Percentiles rank a stretch among this genome's conserved stretches.
Evolutionary conservation across 164 flowering plant genomes (phyloP).

Genomic region (Annona cherimola): DNA sequence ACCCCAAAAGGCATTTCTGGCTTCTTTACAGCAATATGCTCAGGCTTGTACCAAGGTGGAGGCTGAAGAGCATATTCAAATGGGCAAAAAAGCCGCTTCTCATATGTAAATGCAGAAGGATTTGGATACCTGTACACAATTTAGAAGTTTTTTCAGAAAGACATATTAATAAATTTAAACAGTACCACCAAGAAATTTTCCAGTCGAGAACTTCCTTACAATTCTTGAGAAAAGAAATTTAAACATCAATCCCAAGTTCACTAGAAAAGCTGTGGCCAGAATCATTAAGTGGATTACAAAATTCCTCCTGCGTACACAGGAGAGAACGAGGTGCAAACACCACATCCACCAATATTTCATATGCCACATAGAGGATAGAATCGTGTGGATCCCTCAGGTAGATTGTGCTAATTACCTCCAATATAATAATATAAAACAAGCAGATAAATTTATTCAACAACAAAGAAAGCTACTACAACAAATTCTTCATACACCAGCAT

Average conservation of each 20-base stretch:
- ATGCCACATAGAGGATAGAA: no score
- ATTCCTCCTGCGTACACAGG: no score
- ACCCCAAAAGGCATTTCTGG: constrained; percentile 82
- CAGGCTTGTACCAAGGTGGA: constrained; percentile 80
- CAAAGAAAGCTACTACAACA: no score
- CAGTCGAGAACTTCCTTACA: not conserved
- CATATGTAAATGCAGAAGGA: constrained; percentile 94
- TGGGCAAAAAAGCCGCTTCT: constrained; percentile 85
- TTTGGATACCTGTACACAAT: constrained; percentile 73
- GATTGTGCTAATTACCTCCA: no score
- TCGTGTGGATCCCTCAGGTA: no score
- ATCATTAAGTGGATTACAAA: no score
- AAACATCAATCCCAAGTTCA: not conserved
- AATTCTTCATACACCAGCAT: no score
- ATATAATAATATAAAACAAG: no score
- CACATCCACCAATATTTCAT: no score
- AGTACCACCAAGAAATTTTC: not conserved
- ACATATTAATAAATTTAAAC: not conserved
- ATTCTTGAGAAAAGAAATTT: not conserved
- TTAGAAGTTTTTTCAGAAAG: constrained; percentile 1
- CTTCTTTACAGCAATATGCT: constrained; percentile 81
- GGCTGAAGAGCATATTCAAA: constrained; percentile 99
- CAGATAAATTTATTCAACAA: no score
- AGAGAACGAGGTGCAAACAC: no score
- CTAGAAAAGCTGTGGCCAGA: not conserved